phyloP scores from a whole-genome alignment of 2,329 filamentous ascomycete species.

The Aspergillus fumigatiaffinis region DNA sequence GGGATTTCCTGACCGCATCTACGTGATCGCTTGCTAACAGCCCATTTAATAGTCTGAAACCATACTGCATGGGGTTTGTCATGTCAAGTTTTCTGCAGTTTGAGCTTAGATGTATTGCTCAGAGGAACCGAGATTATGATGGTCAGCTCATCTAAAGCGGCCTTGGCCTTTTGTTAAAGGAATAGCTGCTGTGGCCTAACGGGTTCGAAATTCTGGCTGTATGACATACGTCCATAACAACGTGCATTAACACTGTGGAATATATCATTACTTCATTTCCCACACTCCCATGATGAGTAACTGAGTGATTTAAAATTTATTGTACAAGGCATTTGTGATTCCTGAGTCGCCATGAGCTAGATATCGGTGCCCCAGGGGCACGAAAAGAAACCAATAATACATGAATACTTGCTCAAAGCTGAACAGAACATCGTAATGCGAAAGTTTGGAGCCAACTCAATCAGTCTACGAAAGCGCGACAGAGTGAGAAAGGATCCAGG shows the following conservation, averaged over 20 bases:
- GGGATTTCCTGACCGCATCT: conserved; percentile 1
- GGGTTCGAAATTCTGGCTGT: background rate
- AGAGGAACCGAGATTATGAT: background rate
- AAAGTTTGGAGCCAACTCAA: conserved; percentile 1
- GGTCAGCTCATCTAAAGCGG: background rate
- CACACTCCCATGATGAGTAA: background rate
- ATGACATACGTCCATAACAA: background rate
- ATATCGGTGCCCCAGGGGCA: conserved; percentile 9
- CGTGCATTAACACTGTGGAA: background rate
- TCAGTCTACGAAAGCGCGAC: background rate
- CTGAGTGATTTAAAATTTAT: conserved; percentile 10
- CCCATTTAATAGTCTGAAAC: conserved; percentile 1
- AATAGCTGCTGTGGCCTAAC: too few species aligned
- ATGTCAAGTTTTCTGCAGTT: background rate
- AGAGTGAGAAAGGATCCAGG: background rate
- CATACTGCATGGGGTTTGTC: background rate
- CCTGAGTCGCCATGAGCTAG: conserved; percentile 1
- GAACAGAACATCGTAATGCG: conserved; percentile 9
- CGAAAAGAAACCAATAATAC: conserved; percentile 11
- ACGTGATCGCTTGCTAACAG: background rate
- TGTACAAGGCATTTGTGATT: conserved; percentile 22
- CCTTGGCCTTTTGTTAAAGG: too few species aligned
- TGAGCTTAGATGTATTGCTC: background rate
- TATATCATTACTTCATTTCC: background rate
- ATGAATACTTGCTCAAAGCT: conserved; percentile 5